phyloP scores from a whole-genome alignment of 164 flowering plant species.

The Houttuynia cordata region DNA sequence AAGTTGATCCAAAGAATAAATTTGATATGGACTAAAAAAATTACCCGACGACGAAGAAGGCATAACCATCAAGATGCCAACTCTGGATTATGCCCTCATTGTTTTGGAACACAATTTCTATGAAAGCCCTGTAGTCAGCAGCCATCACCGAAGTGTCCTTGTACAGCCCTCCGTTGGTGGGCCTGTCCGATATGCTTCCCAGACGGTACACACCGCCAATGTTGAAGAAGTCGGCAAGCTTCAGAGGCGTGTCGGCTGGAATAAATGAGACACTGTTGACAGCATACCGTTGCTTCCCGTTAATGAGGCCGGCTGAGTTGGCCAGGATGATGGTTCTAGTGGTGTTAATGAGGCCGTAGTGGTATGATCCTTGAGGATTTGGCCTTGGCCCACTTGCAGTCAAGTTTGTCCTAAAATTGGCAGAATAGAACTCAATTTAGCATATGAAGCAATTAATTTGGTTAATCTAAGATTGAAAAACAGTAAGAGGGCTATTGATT shows the following conservation, averaged over 20 bases:
- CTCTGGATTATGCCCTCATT: conserved; percentile 47
- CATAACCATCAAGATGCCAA: conserved; percentile 78
- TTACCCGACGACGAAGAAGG: conserved; percentile 82
- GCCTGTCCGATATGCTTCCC: conserved; percentile 55
- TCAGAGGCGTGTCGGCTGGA: conserved; percentile 70
- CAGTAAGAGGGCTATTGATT: background rate
- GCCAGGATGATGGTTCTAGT: conserved; percentile 44
- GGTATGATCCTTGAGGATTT: conserved; percentile 93
- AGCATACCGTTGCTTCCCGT: conserved; percentile 59
- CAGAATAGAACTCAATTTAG: no score
- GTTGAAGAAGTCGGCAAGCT: conserved; percentile 71
- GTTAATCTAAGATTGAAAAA: background rate
- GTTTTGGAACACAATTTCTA: conserved; percentile 78
- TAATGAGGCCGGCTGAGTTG: conserved; percentile 36
- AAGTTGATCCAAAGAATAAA: no score
- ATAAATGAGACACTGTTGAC: conserved; percentile 72
- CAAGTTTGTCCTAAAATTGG: conserved; percentile 44
- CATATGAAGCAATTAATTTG: no score
- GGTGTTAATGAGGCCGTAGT: conserved; percentile 50
- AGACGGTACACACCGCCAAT: conserved; percentile 59
- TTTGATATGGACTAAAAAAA: background rate
- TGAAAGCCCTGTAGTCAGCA: conserved; percentile 51
- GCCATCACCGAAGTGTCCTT: conserved; percentile 69
- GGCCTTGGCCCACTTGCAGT: conserved; percentile 90
- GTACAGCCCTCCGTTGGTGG: conserved; percentile 17